Conservation (phyloP, 441 rosid genomes). For the Aleurites moluccanus region DNA sequence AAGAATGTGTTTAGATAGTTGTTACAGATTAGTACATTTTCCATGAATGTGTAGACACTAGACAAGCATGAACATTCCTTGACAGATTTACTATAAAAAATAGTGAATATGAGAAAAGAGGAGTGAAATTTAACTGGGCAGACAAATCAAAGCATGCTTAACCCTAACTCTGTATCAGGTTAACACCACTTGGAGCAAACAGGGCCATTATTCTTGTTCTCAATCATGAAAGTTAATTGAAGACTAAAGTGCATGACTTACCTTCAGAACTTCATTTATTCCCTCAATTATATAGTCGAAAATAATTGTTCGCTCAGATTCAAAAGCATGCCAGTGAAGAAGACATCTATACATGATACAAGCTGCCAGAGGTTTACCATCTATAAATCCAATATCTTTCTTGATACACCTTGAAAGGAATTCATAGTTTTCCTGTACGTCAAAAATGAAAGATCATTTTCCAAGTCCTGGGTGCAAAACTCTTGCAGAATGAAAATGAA, state of each 20-base stretch:
- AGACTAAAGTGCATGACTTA: constrained; percentile 30
- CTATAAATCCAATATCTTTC: constrained; percentile 77
- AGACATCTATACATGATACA: constrained; percentile 90
- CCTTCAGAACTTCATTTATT: constrained; percentile 86
- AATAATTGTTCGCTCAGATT: constrained; percentile 86
- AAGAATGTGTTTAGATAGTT: not conserved
- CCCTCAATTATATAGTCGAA: constrained; percentile 92
- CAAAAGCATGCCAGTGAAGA: constrained; percentile 94
- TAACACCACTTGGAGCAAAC: constrained; percentile 4
- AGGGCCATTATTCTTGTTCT: constrained; percentile 6
- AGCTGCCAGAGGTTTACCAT: constrained; percentile 90
- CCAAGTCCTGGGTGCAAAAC: constrained; percentile 16
- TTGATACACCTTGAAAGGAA: constrained; percentile 83
- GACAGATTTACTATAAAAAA: not conserved
- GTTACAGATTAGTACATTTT: not conserved
- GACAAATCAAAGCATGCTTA: not conserved
- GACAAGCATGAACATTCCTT: not conserved
- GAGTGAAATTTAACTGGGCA: not conserved
- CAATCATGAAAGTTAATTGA: constrained; percentile 1
- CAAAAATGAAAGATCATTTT: constrained; percentile 20
- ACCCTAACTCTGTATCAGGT: not conserved
- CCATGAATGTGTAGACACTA: not conserved
- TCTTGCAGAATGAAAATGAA: not conserved
- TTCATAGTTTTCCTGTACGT: constrained; percentile 80
- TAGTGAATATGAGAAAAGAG: not conserved